Conservation (phyloP, 345 rosid species). For the Carallia pectinifolia region DNA sequence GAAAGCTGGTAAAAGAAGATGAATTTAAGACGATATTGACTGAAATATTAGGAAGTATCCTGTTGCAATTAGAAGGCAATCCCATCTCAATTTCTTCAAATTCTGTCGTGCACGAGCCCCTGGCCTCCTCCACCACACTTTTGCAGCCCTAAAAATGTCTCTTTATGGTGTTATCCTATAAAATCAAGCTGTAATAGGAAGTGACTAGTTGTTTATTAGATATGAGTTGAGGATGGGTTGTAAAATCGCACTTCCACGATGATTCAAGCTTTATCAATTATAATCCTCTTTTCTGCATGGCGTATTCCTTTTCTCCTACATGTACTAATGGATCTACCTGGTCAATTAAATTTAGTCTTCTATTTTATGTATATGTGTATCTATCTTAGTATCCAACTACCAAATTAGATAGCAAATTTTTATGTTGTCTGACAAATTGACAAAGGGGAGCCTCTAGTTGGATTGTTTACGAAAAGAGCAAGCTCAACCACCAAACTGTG, state of each 20-base stretch:
- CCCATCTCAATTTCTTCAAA: conserved; percentile 68
- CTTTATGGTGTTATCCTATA: no score
- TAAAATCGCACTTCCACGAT: not conserved
- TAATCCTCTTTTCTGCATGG: not conserved
- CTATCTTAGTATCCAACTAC: no score
- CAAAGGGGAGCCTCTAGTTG: no score
- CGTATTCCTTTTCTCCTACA: not conserved
- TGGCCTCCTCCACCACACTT: conserved; percentile 52
- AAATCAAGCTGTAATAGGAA: not conserved
- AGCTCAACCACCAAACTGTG: no score
- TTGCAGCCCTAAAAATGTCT: conserved; percentile 31
- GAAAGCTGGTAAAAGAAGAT: conserved; percentile 72
- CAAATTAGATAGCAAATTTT: no score
- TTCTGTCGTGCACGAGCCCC: conserved; percentile 95
- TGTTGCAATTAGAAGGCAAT: conserved; percentile 78
- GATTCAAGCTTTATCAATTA: not conserved
- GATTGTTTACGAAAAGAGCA: no score
- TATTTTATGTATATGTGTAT: no score
- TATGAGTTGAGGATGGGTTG: not conserved
- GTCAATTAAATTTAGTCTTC: not conserved
- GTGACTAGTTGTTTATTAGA: not conserved
- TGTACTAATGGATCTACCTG: not conserved
- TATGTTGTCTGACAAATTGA: no score
- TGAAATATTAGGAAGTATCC: conserved; percentile 72
- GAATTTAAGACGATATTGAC: conserved; percentile 74